A percentile compares a stretch with the other conserved stretches of the same genome.
Conservation (phyloP, 2,329 filamentous ascomycete genomes). For the Aspergillus sergii region DNA sequence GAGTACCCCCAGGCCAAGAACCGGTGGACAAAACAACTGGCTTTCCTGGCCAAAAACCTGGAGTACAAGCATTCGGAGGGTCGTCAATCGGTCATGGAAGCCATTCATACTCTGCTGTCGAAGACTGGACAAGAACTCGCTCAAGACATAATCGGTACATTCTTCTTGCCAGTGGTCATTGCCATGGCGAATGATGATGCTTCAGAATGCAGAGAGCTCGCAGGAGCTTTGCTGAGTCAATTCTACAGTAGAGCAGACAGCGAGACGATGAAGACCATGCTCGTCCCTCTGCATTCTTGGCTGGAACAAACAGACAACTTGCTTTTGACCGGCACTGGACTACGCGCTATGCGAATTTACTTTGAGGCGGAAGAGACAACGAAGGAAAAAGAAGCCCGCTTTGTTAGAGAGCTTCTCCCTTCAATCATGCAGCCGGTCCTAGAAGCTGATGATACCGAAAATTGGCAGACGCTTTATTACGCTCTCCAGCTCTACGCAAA, state of each 20-base stretch:
- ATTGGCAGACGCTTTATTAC: conserved; percentile 73
- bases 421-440: conserved; percentile 56
- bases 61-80: conserved; percentile 88
- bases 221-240: conserved; percentile 75
- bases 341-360: conserved; percentile 82
- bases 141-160: conserved; percentile 76
- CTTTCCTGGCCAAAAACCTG: conserved; percentile 86
- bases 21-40: conserved; percentile 84
- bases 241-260: conserved; percentile 77
- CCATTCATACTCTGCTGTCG: conserved; percentile 79
- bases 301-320: conserved; percentile 72
- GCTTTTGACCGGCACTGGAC: conserved; percentile 69
- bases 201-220: conserved; percentile 79
- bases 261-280: conserved; percentile 70
- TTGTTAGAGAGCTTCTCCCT: conserved; percentile 58
- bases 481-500: conserved; percentile 70
- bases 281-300: conserved; percentile 74
- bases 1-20: conserved; percentile 93
- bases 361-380: conserved; percentile 70
- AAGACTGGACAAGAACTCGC: conserved; percentile 82
- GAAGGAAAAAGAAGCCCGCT: conserved; percentile 68
- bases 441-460: conserved; percentile 53
- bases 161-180: conserved; percentile 85
- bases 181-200: conserved; percentile 88
- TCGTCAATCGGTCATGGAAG: conserved; percentile 89